Percentiles rank a stretch among this genome's conserved stretches.
These are phyloP conservation scores for Aspergillus sp. DNA, from an alignment of 2,329 filamentous ascomycete species.

Conservation along the genomic window DNA sequence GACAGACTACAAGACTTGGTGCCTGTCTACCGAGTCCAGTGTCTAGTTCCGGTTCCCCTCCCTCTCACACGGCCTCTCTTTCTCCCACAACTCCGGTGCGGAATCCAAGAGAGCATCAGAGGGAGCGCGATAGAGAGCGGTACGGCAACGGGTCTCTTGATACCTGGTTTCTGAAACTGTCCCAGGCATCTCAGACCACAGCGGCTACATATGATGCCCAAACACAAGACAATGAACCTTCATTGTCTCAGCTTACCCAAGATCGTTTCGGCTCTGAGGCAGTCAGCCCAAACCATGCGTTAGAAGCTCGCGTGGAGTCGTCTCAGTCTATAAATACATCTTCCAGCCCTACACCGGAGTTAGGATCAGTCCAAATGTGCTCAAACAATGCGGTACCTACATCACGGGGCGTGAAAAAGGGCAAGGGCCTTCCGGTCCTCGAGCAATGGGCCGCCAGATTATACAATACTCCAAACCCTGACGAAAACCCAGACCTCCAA, in stretches of 20 bases:
- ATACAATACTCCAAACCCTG: slow-evolving; percentile 16
- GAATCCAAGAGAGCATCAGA: slow-evolving; percentile 10
- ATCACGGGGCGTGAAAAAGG: slow-evolving; percentile 1
- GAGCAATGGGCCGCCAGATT: slow-evolving; percentile 25
- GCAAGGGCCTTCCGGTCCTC: slow-evolving; percentile 21
- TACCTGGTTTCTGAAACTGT: slow-evolving; percentile 28
- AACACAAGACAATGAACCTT: background rate
- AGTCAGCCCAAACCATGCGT: background rate
- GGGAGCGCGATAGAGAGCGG: slow-evolving; percentile 21
- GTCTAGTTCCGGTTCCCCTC: slow-evolving; percentile 9
- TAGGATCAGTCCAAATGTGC: background rate
- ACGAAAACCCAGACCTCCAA: slow-evolving; percentile 21
- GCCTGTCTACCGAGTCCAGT: slow-evolving; percentile 20
- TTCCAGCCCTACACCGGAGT: background rate
- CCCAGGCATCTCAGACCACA: slow-evolving; percentile 6
- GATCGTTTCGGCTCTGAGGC: slow-evolving; percentile 14
- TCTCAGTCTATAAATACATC: background rate
- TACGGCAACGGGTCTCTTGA: slow-evolving; percentile 31
- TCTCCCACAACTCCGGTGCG: slow-evolving; percentile 7
- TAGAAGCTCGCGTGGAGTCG: background rate
- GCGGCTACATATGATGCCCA: background rate
- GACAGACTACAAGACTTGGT: background rate
- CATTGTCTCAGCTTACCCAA: slow-evolving; percentile 15
- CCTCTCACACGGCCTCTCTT: slow-evolving; percentile 1
- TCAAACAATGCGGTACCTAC: background rate